These are phyloP conservation scores for Castanopsis chinensis DNA, from an alignment of 306 rosid genomes.

Conservation along the genomic window DNA sequence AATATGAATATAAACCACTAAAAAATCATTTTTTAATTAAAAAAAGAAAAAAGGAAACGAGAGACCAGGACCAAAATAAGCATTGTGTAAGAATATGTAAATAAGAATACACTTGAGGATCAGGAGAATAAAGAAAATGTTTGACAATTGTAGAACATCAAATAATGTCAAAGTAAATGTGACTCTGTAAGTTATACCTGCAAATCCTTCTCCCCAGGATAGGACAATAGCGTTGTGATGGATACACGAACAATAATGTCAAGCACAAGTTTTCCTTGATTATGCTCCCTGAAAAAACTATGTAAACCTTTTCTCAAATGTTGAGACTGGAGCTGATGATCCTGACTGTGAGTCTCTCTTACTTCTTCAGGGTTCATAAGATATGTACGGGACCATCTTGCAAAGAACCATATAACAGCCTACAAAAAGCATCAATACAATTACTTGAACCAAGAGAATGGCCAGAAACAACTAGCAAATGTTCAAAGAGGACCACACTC, in stretches of 20 bases:
- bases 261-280: slow-evolving; percentile 80
- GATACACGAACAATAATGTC: slow-evolving; percentile 83
- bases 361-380: slow-evolving; percentile 72
- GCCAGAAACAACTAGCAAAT: background rate
- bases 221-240: slow-evolving; percentile 60
- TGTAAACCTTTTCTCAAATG: slow-evolving; percentile 52
- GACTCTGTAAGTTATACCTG: slow-evolving; percentile 59
- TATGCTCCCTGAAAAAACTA: slow-evolving; percentile 72
- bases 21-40: background rate
- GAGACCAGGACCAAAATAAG: background rate
- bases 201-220: slow-evolving; percentile 89
- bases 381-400: slow-evolving; percentile 93
- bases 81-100: background rate
- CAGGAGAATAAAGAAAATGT: slow-evolving; percentile 6
- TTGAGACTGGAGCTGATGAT: slow-evolving; percentile 39
- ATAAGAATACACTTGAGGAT: slow-evolving; percentile 18
- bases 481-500: slow-evolving; percentile 10
- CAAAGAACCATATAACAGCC: slow-evolving; percentile 96
- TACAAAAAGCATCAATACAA: slow-evolving; percentile 41
- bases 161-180: slow-evolving; percentile 15
- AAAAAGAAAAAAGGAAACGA: no score
- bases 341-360: slow-evolving; percentile 19
- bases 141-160: slow-evolving; percentile 5
- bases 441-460: slow-evolving; percentile 2
- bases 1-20: background rate